phyloP scores from a whole-genome alignment of 768 basidiomycete genomes.

The Sporobolomyces pararoseus region DNA sequence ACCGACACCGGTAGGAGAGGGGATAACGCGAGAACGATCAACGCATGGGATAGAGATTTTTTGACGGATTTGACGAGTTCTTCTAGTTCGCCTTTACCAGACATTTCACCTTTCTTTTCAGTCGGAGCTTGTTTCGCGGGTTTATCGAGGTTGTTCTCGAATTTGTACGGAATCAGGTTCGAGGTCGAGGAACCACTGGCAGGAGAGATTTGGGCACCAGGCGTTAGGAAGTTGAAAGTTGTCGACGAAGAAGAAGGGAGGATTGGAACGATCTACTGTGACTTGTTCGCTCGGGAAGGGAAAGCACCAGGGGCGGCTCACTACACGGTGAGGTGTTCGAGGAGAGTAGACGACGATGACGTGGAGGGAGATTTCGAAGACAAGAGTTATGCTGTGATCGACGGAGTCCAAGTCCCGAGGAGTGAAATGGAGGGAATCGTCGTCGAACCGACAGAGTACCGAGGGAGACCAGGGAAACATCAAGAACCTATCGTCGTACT shows the following conservation, averaged over 20 bases:
- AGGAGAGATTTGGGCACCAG: conserved; percentile 81
- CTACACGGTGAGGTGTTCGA: conserved; percentile 92
- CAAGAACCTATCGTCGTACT: conserved; percentile 90
- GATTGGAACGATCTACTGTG: conserved; percentile 92
- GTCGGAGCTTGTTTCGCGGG: conserved; percentile 89
- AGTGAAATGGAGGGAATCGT: conserved; percentile 51
- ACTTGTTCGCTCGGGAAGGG: conserved; percentile 76
- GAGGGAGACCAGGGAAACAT: conserved; percentile 64
- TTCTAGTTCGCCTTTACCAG: conserved; percentile 50
- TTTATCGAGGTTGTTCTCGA: conserved; percentile 78
- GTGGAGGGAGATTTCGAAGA: conserved; percentile 59
- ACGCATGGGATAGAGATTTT: conserved; percentile 97
- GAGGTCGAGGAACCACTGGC: conserved; percentile 61
- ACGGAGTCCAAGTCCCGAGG: conserved; percentile 45
- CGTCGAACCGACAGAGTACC: conserved; percentile 55
- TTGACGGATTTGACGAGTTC: conserved; percentile 57
- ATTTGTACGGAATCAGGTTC: conserved; percentile 78
- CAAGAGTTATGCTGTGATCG: conserved; percentile 43
- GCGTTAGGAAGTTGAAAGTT: conserved; percentile 88
- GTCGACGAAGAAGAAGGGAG: conserved; percentile 80
- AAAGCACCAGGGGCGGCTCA: conserved; percentile 92
- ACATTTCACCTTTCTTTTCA: conserved; percentile 58
- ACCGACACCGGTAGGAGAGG: conserved; percentile 16
- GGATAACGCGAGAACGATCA: conserved; percentile 57
- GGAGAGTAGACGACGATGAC: conserved; percentile 89